Evolutionary conservation across 148 eudicot species (phyloP), one percentile per base, ranked within the genome.

Genomic region (Chenopodium album): DNA sequence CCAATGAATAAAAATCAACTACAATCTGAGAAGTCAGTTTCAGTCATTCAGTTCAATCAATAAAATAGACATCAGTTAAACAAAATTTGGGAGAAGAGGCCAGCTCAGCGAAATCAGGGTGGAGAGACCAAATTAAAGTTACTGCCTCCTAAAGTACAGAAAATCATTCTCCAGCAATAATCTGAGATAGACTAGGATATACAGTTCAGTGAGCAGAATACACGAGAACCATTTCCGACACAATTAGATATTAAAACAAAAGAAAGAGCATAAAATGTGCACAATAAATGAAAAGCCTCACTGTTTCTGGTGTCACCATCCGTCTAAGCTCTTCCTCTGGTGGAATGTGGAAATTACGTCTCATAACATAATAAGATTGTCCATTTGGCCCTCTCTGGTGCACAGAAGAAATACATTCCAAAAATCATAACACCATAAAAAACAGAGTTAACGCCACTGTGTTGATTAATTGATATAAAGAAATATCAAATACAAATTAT

Each of bases 301-400:
- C 99, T 90, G 90, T 87, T 84, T 96, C 99, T 71, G 98, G 95
- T 62, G 94, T 89, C 87, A 94, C 97, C 93, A 94, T 90, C 89
- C 94, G 92, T 85, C 98, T 88, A 37, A 96, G 87, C 87, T 96
- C 95, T 83, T 96, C 99, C 85, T 96, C 99, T 63, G 92, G 84
- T 64, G 99, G 99, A 71, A 96, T 90, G 79, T 91, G 98, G 79
- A 91, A 94, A 87, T 89, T 91, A 68, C 91, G 95, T 89, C 91
- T 89, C 97, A 88, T 94, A 80, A 89, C 90, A 98, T 98, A 96
- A 69, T 84, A 84, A 52, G 85, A 85, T 77, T 87, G 91, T 80
- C 97, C 98, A 76, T 90, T 90, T 75, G 92, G 82, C 81, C 94
- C 91, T 81, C 81, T 94, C 99, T 96, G 70, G 26, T 64, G 70